Evolutionary conservation across 2,329 filamentous ascomycete species (phyloP), one percentile per base, ranked within the genome.

Genomic region (Neofusicoccum cordaticola): DNA sequence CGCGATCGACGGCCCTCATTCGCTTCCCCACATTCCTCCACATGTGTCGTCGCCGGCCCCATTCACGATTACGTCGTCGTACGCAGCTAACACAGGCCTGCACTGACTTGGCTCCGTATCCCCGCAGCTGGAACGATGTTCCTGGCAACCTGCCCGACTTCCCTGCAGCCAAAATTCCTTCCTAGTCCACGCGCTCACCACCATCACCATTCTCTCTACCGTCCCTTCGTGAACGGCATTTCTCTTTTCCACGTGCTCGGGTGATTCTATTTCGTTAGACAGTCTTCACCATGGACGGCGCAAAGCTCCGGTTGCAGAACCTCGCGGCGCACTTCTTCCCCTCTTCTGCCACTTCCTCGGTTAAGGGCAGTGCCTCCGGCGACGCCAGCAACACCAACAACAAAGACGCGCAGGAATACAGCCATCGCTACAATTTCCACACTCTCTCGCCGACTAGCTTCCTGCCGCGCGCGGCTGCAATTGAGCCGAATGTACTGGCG

Each of bases 381-480:
- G 8, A 31, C 39, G 45, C 6, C 44, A 69, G 79, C 68, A 75
- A 80, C 72, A 74, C 77, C 69, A 74, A 72, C 12, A 68, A 70
- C 2, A 71, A 72, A 39, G 73, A 76, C 61, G 75, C 72, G 56
- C 73, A 76, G 68, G 72, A 75, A 51, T 77, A 76, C 64, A 79
- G 81, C 66, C 82, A 81, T 68, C 77, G 71, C 65, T 82, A 81
- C 72, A 87, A 92, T 76, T 85, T 90, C 71, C 90, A 94, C 77
- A 87, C 89, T 15, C 86, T 98, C 35, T 93, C 92, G 1, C 94
- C 94, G 0, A 97, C 93, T 2, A 89, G 88, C 77, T 97, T 97
- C 75, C 82, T 96, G 22, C 90, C 91, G 69, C 89, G 94, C 62
- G 93, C 94, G 17, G 93, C 93, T 6, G 83, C 86, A 51, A 95